Percentiles rank a stretch among this genome's conserved stretches.
Evolutionary conservation across 2,329 filamentous ascomycete genomes (phyloP).

Genomic region (Xylariales sp.): DNA sequence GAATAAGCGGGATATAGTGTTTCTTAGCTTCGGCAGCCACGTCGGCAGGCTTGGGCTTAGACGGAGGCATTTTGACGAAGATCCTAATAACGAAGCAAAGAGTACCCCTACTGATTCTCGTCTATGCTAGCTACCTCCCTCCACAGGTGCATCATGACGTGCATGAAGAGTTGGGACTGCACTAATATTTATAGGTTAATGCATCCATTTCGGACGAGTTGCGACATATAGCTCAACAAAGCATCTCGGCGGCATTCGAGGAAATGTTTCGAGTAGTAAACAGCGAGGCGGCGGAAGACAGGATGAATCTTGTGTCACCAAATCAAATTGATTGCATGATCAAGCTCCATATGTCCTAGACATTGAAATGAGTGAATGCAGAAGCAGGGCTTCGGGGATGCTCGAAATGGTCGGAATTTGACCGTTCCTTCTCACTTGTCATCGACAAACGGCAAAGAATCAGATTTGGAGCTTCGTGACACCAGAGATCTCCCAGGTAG

Average conservation of each 20-base stretch:
- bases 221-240: constrained; percentile 34
- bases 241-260: constrained; percentile 36
- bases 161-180: constrained; percentile 19
- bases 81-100: constrained; percentile 34
- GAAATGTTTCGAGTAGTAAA: constrained; percentile 36
- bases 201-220: constrained; percentile 25
- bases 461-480: constrained; percentile 45
- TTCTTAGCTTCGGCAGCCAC: constrained; percentile 79
- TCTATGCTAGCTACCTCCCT: constrained; percentile 10
- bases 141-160: constrained; percentile 9
- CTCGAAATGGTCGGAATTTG: constrained; percentile 37
- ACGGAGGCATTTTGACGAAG: constrained; percentile 60
- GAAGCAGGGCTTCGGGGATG: constrained; percentile 37
- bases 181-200: constrained; percentile 34
- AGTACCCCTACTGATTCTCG: constrained; percentile 10
- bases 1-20: constrained; percentile 74
- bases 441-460: constrained; percentile 43
- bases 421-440: constrained; percentile 39
- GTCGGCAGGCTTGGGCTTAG: constrained; percentile 73
- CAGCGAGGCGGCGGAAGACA: constrained; percentile 31
- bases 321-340: constrained; percentile 48
- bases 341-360: constrained; percentile 49
- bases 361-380: constrained; percentile 48
- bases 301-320: constrained; percentile 46
- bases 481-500: constrained; percentile 45